A percentile compares a stretch with the other conserved stretches of the same genome.
These are phyloP conservation scores for Musa beccarii DNA, from an alignment of 176 grass and related monocot genomes.

Conservation along the genomic window DNA sequence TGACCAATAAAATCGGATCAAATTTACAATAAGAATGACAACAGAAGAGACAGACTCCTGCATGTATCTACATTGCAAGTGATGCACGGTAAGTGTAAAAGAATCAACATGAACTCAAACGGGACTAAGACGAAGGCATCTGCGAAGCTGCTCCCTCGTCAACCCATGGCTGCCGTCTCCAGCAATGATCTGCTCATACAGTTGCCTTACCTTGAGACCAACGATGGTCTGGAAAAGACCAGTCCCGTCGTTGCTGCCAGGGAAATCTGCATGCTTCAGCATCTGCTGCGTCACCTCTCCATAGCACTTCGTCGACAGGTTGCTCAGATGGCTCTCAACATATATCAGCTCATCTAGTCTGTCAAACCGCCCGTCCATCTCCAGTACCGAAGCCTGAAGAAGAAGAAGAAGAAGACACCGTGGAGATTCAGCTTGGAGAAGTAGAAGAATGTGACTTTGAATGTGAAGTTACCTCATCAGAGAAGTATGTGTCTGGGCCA, in stretches of 20 bases:
- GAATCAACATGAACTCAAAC: no score
- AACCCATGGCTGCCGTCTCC: neutral
- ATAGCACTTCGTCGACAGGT: neutral
- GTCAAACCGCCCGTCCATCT: neutral
- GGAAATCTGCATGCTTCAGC: neutral
- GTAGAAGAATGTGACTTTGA: neutral
- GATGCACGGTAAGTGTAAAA: no score
- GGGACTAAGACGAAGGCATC: no score
- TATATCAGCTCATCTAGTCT: neutral
- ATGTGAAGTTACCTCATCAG: neutral
- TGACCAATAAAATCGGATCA: no score
- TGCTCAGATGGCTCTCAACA: neutral
- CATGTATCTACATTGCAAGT: no score
- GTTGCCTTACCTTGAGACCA: neutral
- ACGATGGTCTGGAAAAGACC: neutral
- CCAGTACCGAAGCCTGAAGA: neutral
- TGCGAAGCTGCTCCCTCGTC: no score
- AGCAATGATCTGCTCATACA: neutral
- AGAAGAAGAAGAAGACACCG: neutral
- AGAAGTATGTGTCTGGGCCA: neutral
- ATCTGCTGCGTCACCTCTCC: neutral
- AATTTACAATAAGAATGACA: no score
- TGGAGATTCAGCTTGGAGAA: neutral
- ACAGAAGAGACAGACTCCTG: no score
- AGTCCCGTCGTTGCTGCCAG: neutral